Evolutionary conservation across 1,284 basidiomycete genomes (phyloP).

Genomic region (Sporisorium sorghi): DNA sequence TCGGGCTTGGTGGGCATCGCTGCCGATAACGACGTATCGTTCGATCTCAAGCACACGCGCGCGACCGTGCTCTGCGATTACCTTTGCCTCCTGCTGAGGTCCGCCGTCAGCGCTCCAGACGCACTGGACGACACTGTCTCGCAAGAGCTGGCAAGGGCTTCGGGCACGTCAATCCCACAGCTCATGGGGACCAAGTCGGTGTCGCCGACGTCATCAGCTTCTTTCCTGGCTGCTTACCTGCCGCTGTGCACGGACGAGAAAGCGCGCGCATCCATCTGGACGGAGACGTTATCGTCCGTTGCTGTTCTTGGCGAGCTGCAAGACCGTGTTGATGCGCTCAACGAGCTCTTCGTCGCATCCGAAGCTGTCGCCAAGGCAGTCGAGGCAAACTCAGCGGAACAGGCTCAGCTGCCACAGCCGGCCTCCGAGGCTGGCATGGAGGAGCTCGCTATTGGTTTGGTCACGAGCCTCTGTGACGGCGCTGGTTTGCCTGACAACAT

Average conservation of each 20-base stretch:
- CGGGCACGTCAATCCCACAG: slow-evolving; percentile 26
- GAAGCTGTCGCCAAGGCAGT: slow-evolving; percentile 17
- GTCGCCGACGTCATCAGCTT: slow-evolving; percentile 23
- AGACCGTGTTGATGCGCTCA: slow-evolving; percentile 44
- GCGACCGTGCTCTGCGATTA: slow-evolving; percentile 33
- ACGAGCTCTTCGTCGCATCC: slow-evolving; percentile 39
- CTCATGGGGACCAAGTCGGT: slow-evolving; percentile 29
- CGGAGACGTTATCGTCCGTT: slow-evolving; percentile 39
- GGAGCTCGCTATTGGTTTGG: slow-evolving; percentile 23
- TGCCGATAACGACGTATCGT: neutral
- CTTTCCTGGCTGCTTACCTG: slow-evolving; percentile 38
- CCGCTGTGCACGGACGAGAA: slow-evolving; percentile 21
- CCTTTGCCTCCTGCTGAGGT: slow-evolving; percentile 25
- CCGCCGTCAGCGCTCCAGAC: slow-evolving; percentile 24
- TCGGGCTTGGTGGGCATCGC: slow-evolving; percentile 15
- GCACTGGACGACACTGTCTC: slow-evolving; percentile 13
- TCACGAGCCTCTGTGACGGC: slow-evolving; percentile 29
- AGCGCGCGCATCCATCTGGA: slow-evolving; percentile 38
- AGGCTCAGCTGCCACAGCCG: slow-evolving; percentile 22
- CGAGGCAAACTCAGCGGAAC: neutral
- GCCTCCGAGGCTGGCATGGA: slow-evolving; percentile 32
- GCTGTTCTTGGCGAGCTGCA: slow-evolving; percentile 19
- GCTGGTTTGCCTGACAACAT: slow-evolving; percentile 15
- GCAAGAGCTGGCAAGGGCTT: slow-evolving; percentile 19
- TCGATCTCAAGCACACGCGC: slow-evolving; percentile 14